Percentiles rank a stretch among this genome's conserved stretches.
These are phyloP conservation scores for Avicennia marina DNA, from an alignment of 257 asterid species.

Conservation along the genomic window DNA sequence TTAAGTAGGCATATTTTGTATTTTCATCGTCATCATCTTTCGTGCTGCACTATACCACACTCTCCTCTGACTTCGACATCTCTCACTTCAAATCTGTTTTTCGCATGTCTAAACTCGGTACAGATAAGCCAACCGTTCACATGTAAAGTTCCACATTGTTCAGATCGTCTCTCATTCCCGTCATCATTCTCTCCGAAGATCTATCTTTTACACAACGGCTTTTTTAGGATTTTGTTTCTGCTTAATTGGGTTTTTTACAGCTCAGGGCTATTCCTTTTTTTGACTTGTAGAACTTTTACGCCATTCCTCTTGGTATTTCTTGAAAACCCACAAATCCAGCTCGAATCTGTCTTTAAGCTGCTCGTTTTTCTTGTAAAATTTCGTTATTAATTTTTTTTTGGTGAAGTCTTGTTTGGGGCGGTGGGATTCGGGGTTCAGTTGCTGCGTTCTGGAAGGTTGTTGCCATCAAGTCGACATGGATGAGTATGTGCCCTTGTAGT, in stretches of 20 bases:
- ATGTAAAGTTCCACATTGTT: conserved; percentile 10
- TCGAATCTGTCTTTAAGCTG: conserved; percentile 19
- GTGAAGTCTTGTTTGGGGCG: conserved; percentile 10
- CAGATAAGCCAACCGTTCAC: conserved; percentile 11
- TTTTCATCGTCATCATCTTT: conserved; percentile 4
- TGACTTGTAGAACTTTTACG: too few relatives aligned
- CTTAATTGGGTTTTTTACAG: conserved; percentile 1
- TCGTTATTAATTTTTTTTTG: too few relatives aligned
- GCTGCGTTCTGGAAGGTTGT: conserved; percentile 24
- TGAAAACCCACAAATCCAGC: conserved; percentile 10
- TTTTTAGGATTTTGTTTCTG: not conserved
- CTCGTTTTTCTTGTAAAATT: not conserved
- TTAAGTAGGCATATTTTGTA: too few relatives aligned
- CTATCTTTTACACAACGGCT: too few relatives aligned
- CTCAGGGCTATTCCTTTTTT: too few relatives aligned
- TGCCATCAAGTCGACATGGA: conserved; percentile 36
- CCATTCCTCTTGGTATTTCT: conserved; percentile 9
- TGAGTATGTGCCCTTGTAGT: conserved; percentile 35
- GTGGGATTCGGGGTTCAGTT: conserved; percentile 11
- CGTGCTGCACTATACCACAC: not conserved
- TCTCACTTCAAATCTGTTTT: conserved; percentile 1
- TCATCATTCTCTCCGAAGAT: too few relatives aligned
- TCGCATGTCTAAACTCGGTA: conserved; percentile 12
- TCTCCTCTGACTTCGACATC: conserved; percentile 10
- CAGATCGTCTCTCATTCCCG: too few relatives aligned